Conservation (phyloP, 78 protist genomes). For the Dictyostelium firmibasis region DNA sequence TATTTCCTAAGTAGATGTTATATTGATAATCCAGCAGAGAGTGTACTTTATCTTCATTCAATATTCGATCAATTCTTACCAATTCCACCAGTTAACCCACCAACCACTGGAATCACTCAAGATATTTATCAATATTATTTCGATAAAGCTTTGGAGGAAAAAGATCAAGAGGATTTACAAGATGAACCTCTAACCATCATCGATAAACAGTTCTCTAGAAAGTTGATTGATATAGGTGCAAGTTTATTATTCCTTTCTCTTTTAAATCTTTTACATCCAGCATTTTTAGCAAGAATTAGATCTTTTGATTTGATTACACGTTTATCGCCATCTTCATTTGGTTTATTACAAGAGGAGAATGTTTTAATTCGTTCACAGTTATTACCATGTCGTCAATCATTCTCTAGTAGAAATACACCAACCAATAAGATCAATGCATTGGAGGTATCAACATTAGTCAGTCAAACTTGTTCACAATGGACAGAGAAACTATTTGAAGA, state of each 20-base stretch:
- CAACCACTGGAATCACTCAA: slow-evolving; percentile 58
- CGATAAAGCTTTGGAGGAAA: slow-evolving; percentile 59
- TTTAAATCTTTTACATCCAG: slow-evolving; percentile 52
- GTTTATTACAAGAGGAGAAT: slow-evolving; percentile 27
- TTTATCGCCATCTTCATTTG: slow-evolving; percentile 47
- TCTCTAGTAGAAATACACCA: slow-evolving; percentile 45
- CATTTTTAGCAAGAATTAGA: slow-evolving; percentile 59
- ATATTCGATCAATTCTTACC: slow-evolving; percentile 70
- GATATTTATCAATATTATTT: slow-evolving; percentile 68
- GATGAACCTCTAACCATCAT: slow-evolving; percentile 18
- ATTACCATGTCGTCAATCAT: slow-evolving; percentile 56
- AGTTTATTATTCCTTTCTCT: slow-evolving; percentile 15
- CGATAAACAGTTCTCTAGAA: slow-evolving; percentile 23
- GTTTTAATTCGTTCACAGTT: slow-evolving; percentile 26
- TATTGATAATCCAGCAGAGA: slow-evolving; percentile 35
- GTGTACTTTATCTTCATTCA: slow-evolving; percentile 58
- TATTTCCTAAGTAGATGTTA: slow-evolving; percentile 44
- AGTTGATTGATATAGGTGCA: slow-evolving; percentile 48
- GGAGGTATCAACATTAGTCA: slow-evolving; percentile 32
- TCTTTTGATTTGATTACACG: slow-evolving; percentile 60
- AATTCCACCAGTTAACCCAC: slow-evolving; percentile 64
- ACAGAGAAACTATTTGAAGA: slow-evolving; percentile 67
- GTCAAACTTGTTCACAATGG: slow-evolving; percentile 28
- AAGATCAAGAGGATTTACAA: slow-evolving; percentile 56
- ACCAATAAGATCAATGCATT: slow-evolving; percentile 47